Conservation (phyloP, 768 basidiomycete genomes). For the Mycena kentingensis region DNA sequence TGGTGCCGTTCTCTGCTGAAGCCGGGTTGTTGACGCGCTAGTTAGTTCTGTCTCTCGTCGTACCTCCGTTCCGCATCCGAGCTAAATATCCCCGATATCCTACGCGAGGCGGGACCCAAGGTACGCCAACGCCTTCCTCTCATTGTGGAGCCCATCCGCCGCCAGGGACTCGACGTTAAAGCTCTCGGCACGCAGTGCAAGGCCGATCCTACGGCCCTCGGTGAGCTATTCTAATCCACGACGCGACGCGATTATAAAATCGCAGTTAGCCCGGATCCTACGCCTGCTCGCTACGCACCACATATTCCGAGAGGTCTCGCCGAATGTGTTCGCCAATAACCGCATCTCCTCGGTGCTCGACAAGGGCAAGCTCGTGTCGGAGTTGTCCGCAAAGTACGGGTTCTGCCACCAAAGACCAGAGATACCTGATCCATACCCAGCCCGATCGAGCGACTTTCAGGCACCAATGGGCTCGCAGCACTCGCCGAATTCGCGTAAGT, state of each 20-base stretch:
- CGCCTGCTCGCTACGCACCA: slow-evolving; percentile 31
- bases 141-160: neutral
- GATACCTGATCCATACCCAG: neutral
- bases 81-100: slow-evolving; percentile 29
- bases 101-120: slow-evolving; percentile 28
- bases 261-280: slow-evolving; percentile 26
- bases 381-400: slow-evolving; percentile 17
- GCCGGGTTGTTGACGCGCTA: neutral
- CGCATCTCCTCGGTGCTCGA: slow-evolving; percentile 27
- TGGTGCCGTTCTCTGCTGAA: neutral
- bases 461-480: slow-evolving; percentile 4
- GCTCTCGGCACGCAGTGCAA: slow-evolving; percentile 27
- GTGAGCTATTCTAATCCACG: no score
- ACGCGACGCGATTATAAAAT: no score
- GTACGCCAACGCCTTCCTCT: neutral
- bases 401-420: no score
- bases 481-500: slow-evolving; percentile 11
- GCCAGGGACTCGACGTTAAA: slow-evolving; percentile 27
- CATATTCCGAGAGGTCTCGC: slow-evolving; percentile 29
- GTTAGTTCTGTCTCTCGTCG: slow-evolving; percentile 6
- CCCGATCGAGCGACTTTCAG: neutral
- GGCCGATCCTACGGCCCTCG: slow-evolving; percentile 25
- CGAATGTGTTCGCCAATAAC: slow-evolving; percentile 31
- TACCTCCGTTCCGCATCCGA: slow-evolving; percentile 18
- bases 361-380: slow-evolving; percentile 18